Evolutionary conservation across 768 basidiomycete species (phyloP).

Genomic region (Pleurotus tuoliensis): DNA sequence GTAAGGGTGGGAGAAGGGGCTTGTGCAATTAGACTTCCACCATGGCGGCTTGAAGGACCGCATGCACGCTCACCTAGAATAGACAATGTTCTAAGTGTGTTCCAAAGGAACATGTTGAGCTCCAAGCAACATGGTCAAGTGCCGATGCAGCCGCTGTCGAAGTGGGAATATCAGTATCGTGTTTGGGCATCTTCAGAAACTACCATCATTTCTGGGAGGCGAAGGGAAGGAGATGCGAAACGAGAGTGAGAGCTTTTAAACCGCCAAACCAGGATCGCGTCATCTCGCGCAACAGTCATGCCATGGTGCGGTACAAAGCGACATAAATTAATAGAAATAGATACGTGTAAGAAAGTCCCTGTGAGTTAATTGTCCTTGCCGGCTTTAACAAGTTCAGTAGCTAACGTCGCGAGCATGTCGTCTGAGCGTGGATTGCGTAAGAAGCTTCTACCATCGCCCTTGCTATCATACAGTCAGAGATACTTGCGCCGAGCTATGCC

Average conservation of each 20-base stretch:
- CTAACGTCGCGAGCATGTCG: slow-evolving; percentile 61
- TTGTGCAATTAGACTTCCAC: too few species aligned
- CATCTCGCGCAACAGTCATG: slow-evolving; percentile 7
- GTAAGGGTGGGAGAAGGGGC: too few species aligned
- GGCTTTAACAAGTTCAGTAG: slow-evolving; percentile 51
- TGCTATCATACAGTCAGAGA: slow-evolving; percentile 27
- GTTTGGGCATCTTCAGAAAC: too few species aligned
- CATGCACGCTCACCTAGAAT: too few species aligned
- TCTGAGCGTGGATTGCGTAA: slow-evolving; percentile 68
- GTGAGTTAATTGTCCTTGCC: slow-evolving; percentile 41
- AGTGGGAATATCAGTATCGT: too few species aligned
- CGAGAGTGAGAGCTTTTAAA: neutral
- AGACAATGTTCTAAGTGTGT: too few species aligned
- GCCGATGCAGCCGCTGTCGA: too few species aligned
- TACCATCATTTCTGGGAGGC: too few species aligned
- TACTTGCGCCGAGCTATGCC: neutral
- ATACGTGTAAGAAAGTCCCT: neutral
- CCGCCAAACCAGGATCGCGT: neutral
- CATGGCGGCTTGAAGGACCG: too few species aligned
- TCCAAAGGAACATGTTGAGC: too few species aligned
- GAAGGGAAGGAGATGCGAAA: neutral
- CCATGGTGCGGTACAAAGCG: neutral
- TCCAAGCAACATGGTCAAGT: too few species aligned
- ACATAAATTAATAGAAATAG: neutral
- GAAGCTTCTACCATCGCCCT: slow-evolving; percentile 66